These are phyloP conservation scores for Smallanthus sonchifolius DNA, from an alignment of 129 eudicot genomes.

Conservation along the genomic window DNA sequence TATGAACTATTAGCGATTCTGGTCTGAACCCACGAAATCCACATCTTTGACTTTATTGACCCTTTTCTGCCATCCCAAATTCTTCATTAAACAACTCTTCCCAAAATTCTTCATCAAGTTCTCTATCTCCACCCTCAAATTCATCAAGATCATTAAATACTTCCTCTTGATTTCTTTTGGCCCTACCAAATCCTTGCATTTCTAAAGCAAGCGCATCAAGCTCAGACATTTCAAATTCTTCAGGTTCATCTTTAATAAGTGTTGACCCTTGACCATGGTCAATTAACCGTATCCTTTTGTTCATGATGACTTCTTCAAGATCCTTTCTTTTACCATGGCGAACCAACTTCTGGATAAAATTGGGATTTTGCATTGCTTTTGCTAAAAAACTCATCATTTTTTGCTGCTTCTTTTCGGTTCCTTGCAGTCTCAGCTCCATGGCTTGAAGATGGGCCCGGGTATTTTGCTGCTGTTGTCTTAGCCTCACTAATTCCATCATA, in stretches of 20 bases:
- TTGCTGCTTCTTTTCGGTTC: constrained; percentile 80
- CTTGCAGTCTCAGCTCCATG: constrained; percentile 76
- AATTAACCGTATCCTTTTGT: constrained; percentile 60
- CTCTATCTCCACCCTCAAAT: constrained; percentile 46
- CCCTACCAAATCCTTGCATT: constrained; percentile 82
- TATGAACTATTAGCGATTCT: constrained; percentile 17
- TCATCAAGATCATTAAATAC: constrained; percentile 37
- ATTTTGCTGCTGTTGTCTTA: constrained; percentile 71
- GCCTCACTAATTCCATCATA: constrained; percentile 67
- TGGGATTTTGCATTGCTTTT: constrained; percentile 86
- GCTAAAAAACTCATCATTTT: constrained; percentile 96
- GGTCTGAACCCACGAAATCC: constrained; percentile 43
- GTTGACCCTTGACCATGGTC: constrained; percentile 26
- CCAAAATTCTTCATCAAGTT: constrained; percentile 90
- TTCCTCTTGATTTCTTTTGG: constrained; percentile 36
- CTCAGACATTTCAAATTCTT: constrained; percentile 61
- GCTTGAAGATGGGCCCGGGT: constrained; percentile 58
- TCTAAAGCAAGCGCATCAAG: constrained; percentile 89
- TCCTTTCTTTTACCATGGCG: constrained; percentile 55
- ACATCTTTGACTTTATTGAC: constrained; percentile 24
- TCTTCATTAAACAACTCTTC: constrained; percentile 65
- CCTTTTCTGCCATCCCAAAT: constrained; percentile 23
- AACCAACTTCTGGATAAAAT: constrained; percentile 60
- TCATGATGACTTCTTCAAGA: constrained; percentile 51
- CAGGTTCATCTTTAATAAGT: constrained; percentile 52